Evolutionary conservation across 371 early-diverging fungal genomes (phyloP), one percentile per base, ranked within the genome.

Genomic region (Mucor piriformis): DNA sequence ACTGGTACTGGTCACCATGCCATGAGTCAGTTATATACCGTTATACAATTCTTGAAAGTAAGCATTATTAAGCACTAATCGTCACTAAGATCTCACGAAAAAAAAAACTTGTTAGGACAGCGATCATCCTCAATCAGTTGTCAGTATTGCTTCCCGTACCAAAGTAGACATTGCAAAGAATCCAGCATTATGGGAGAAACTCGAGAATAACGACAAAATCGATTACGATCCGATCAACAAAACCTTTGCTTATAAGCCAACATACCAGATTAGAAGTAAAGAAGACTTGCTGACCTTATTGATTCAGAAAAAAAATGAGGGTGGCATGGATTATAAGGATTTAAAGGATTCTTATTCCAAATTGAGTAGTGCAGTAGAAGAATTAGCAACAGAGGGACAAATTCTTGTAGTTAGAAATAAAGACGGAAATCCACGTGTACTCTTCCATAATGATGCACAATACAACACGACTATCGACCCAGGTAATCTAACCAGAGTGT

Each of bases 321-420:
- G 88, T 15, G 95, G 93, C 2, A 85, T 91, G 74, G 92, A 92
- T 33, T 84, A 87, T 49, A 90, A 88, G 63, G 90, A 88, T 40
- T 77, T 95, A 35, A 85, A 85, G 40, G 95, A 93, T 54, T 92
- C 92, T 3, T 90, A 91, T 63, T 74, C 91, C 15, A 89, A 89
- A 42, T 69, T 91, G 20, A 58, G 76, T 16, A 84, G 85, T 37
- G 85, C 88, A 12, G 86, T 92, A 4, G 79, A 85, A 53, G 92
- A 93, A 38, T 72, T 95, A 43, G 87, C 90, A 0, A 64, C 76
- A 11, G 77, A 82, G 32, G 88, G 89, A 6, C 71, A 82, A 38
- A 87, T 95, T 10, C 59, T 92, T 66, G 88, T 92, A 2, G 85
- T 89, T 23, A 81, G 87, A 43, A 90, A 87, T 54, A 92, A 92